These are phyloP conservation scores for Chlorella sp. DNA, from an alignment of 139 green algal genomes.

Conservation along the genomic window DNA sequence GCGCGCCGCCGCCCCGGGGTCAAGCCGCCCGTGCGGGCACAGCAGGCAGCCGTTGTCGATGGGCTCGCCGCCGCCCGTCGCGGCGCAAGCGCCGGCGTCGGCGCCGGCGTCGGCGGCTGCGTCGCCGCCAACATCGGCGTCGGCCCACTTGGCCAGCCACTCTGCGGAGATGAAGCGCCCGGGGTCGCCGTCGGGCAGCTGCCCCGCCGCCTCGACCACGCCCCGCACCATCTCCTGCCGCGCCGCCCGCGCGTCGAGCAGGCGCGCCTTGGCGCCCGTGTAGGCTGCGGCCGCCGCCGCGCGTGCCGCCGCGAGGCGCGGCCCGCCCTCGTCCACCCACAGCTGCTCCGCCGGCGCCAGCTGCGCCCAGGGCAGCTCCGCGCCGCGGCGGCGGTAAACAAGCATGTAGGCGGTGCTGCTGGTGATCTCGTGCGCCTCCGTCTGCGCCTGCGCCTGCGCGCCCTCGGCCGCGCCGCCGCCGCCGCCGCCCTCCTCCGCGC, in stretches of 20 bases:
- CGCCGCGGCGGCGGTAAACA: constrained; percentile 57
- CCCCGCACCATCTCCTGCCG: constrained; percentile 32
- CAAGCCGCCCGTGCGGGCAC: constrained; percentile 59
- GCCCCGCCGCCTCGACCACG: constrained; percentile 35
- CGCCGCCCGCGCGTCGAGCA: constrained; percentile 9
- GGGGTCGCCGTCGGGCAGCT: constrained; percentile 12
- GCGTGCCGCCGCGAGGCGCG: constrained; percentile 1
- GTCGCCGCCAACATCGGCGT: constrained; percentile 19
- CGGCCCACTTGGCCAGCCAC: constrained; percentile 53
- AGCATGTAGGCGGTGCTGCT: constrained; percentile 79
- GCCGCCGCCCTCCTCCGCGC: not conserved
- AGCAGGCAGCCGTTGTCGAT: constrained; percentile 59
- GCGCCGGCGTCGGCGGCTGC: not conserved
- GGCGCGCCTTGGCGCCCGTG: constrained; percentile 7
- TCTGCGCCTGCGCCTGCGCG: not conserved
- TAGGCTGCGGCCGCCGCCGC: constrained; percentile 2
- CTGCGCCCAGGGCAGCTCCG: constrained; percentile 13
- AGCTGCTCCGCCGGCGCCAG: constrained; percentile 5
- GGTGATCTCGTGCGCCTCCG: constrained; percentile 26
- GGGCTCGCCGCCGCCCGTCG: constrained; percentile 11
- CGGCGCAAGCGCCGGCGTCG: no score
- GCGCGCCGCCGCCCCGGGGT: constrained; percentile 19
- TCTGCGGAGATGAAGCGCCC: constrained; percentile 40
- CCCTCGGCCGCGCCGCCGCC: not conserved
- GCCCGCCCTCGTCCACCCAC: not conserved